Evolutionary conservation across 169 alveolate genomes (phyloP).

Genomic region (Theileria equi): DNA sequence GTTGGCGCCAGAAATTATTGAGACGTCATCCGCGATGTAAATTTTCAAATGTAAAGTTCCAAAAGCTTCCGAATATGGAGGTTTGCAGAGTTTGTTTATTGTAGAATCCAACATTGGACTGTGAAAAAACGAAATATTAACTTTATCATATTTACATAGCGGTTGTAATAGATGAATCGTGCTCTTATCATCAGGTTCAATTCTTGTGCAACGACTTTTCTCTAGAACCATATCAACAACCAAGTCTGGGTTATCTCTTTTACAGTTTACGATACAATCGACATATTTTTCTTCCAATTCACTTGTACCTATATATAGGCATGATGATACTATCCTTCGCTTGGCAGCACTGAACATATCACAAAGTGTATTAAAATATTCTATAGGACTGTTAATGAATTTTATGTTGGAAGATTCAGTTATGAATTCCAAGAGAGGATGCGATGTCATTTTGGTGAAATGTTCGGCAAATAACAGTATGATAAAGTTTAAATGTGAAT

Average conservation of each 20-base stretch:
- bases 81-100: slow-evolving; percentile 51
- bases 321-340: slow-evolving; percentile 65
- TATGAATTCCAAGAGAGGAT: slow-evolving; percentile 57
- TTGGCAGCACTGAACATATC: slow-evolving; percentile 46
- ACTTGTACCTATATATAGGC: slow-evolving; percentile 70
- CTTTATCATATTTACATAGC: slow-evolving; percentile 26
- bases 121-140: slow-evolving; percentile 65
- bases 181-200: slow-evolving; percentile 43
- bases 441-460: slow-evolving; percentile 27
- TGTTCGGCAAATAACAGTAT: no score
- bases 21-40: slow-evolving; percentile 64
- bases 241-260: slow-evolving; percentile 39
- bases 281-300: slow-evolving; percentile 65
- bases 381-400: slow-evolving; percentile 61
- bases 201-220: slow-evolving; percentile 54
- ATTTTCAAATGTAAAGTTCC: slow-evolving; percentile 77
- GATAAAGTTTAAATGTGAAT: no score
- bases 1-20: slow-evolving; percentile 73
- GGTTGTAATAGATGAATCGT: slow-evolving; percentile 55
- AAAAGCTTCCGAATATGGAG: slow-evolving; percentile 69
- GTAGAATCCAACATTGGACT: slow-evolving; percentile 68
- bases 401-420: slow-evolving; percentile 55
- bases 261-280: slow-evolving; percentile 38
- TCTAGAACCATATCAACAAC: slow-evolving; percentile 68
- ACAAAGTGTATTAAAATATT: slow-evolving; percentile 65